Base-by-base conservation (phyloP, 2,329 filamentous ascomycete species). In the Ceratocystis papillata region DNA sequence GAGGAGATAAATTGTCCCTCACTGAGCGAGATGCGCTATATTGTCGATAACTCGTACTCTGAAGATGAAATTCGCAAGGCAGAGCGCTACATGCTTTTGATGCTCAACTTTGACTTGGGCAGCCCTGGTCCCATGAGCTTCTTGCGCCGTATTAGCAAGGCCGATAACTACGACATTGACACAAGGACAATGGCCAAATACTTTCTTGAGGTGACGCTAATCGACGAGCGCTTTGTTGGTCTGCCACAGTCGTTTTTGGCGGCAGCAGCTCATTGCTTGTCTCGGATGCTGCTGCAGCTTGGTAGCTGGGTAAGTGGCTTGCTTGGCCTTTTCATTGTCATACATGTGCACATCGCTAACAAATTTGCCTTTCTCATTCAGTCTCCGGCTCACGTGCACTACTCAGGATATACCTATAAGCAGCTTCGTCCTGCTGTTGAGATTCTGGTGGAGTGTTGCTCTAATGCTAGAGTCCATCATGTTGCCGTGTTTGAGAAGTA, bases 101-200 rank as follows among this genome's bases (percentile, higher is more conserved):
- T 96, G 87, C 84, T 99, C 65, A 84, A 90, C 72, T 99, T 96
- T 73, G 91, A 96, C 77, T 84, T 99, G 65, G 94, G 94, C 64
- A 97, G 90, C 88, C 94, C 94, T n/a, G 94, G 94, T 55, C 94
- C 94, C 1, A 96, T 99, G 93, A 96, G 91, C 79, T 99, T 99
- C 77, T 81, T 99, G 69, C 85, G 94, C 68, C 87, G 93, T 66
- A 94, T 97, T 76, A 97, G 93, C 85, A 97, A 97, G 79, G 94
- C 94, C 15, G 94, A 99, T 74, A 91, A 96, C 73, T 99, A 97
- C 73, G 92, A 99, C 73, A 80, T 96, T 60, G 93, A 99, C 77
- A 96, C 93, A 10, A 85, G 94, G 46, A 97, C 94, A 4, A 79
- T 99, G 65, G 91, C 94, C 71, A 99, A 99, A 78, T 99, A 99